Conservation (phyloP, 306 rosid genomes). For the Senna tora region DNA sequence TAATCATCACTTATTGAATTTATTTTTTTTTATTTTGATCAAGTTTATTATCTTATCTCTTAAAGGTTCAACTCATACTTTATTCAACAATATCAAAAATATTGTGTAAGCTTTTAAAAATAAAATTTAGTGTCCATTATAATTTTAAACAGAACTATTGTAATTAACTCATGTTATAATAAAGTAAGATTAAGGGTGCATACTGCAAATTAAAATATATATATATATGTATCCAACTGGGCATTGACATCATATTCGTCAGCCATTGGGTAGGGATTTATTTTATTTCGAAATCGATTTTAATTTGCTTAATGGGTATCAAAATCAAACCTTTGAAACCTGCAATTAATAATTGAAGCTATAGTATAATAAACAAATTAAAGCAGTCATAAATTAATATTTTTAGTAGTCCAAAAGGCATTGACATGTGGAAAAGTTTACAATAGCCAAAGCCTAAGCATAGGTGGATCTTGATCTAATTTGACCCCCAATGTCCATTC, state of each 20-base stretch:
- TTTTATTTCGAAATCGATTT: neutral
- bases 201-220: too few relatives aligned
- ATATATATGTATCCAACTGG: too few relatives aligned
- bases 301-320: neutral
- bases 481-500: conserved; percentile 6
- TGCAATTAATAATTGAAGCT: conserved; percentile 6
- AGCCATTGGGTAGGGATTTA: neutral
- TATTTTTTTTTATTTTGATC: too few relatives aligned
- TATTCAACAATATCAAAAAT: too few relatives aligned
- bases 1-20: too few relatives aligned
- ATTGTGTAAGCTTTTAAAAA: too few relatives aligned
- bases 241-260: neutral
- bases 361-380: neutral
- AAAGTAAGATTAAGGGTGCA: neutral
- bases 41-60: too few relatives aligned
- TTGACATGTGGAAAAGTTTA: neutral
- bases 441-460: neutral
- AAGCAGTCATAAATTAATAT: neutral
- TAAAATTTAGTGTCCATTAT: too few relatives aligned
- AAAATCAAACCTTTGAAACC: neutral
- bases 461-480: conserved; percentile 32
- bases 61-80: too few relatives aligned
- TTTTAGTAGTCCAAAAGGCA: neutral
- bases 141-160: too few relatives aligned
- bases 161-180: too few relatives aligned